Conservation (phyloP, 1,139 yeast species). For the Taiozyma sp. region DNA sequence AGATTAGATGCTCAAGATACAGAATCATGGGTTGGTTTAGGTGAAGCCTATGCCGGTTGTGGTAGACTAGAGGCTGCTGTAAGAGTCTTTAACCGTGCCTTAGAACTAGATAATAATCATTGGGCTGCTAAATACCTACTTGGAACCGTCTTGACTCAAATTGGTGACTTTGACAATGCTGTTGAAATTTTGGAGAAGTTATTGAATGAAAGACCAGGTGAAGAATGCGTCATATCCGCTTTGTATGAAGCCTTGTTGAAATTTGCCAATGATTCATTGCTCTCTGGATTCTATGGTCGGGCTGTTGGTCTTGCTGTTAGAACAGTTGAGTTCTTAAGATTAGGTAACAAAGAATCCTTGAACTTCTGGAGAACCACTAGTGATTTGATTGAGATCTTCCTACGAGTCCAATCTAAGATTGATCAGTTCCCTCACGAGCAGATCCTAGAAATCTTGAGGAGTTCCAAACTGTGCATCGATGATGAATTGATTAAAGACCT, state of each 20-base stretch:
- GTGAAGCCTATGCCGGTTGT: constrained; percentile 84
- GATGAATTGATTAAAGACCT: constrained; percentile 8
- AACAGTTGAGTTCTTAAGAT: constrained; percentile 30
- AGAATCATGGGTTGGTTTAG: constrained; percentile 89
- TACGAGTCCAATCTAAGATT: constrained; percentile 41
- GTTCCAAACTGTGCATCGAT: constrained; percentile 13
- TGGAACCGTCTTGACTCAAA: constrained; percentile 53
- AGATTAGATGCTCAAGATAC: constrained; percentile 63
- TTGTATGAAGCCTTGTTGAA: constrained; percentile 53
- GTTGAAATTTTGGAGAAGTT: constrained; percentile 39
- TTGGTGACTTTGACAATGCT: constrained; percentile 50
- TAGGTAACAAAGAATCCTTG: constrained; percentile 34
- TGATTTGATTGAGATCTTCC: constrained; percentile 41
- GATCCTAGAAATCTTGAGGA: constrained; percentile 32
- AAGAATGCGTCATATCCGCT: constrained; percentile 54
- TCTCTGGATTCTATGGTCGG: constrained; percentile 62
- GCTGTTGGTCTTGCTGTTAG: constrained; percentile 48
- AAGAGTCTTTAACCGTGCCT: constrained; percentile 72
- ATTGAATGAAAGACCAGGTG: constrained; percentile 39
- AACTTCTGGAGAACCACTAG: constrained; percentile 50
- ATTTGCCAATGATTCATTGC: constrained; percentile 48
- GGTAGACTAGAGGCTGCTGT: constrained; percentile 86
- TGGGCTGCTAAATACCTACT: constrained; percentile 66
- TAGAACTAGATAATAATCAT: constrained; percentile 43
- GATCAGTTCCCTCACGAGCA: constrained; percentile 41